Percentiles rank a stretch among this genome's conserved stretches.
Evolutionary conservation across 352 stramenopile species (phyloP).

Genomic region (Globisporangium emineosum): DNA sequence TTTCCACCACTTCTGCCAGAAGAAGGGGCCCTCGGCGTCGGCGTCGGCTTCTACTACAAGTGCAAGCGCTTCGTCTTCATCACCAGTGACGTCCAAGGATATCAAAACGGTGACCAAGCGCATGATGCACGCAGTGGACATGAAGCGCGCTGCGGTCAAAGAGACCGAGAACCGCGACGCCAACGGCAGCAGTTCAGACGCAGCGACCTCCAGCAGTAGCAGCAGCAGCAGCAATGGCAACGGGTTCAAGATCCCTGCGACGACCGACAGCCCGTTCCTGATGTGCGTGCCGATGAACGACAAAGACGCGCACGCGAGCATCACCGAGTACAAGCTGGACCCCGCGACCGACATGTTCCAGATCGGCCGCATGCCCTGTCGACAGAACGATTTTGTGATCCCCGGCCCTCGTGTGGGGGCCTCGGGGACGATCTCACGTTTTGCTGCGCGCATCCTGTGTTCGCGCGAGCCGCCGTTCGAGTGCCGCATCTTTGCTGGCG

Average conservation of each 20-base stretch:
- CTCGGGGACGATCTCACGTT: constrained; percentile 74
- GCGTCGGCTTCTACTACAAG: not conserved
- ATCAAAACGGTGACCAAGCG: constrained; percentile 47
- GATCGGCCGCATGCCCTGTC: constrained; percentile 75
- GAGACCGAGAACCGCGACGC: not conserved
- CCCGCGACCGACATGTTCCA: constrained; percentile 67
- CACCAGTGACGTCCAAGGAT: constrained; percentile 25
- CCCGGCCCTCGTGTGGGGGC: constrained; percentile 66
- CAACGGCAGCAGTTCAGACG: not conserved
- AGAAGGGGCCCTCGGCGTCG: not conserved
- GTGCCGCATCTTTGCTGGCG: constrained; percentile 63
- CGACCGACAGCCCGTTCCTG: constrained; percentile 26
- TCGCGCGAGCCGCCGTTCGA: constrained; percentile 53
- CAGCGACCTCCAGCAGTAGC: not conserved
- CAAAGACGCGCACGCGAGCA: constrained; percentile 44
- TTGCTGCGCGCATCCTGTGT: constrained; percentile 66
- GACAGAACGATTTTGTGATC: constrained; percentile 77
- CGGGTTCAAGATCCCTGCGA: not conserved
- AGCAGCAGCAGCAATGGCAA: not conserved
- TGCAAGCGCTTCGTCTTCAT: not conserved
- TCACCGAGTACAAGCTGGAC: constrained; percentile 64
- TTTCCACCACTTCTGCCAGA: constrained; percentile 58
- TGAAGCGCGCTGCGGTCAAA: constrained; percentile 6
- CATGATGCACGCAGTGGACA: constrained; percentile 54
- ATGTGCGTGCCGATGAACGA: constrained; percentile 78